Conservation (phyloP, 1,284 basidiomycete genomes). For the Wolfiporia cocos region DNA sequence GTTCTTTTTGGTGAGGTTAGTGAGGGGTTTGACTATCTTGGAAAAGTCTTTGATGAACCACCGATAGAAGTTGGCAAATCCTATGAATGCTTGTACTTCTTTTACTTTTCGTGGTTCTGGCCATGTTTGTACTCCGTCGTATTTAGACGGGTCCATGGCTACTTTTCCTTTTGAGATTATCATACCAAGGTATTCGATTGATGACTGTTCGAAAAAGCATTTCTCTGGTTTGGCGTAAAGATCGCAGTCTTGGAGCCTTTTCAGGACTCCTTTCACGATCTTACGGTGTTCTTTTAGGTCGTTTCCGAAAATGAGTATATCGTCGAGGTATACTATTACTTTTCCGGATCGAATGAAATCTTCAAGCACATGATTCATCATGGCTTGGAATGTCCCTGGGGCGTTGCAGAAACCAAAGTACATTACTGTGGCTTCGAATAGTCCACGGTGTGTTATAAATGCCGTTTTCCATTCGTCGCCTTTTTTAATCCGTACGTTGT, state of each 20-base stretch:
- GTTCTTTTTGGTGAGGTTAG: slow-evolving; percentile 10
- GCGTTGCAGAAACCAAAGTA: too few species aligned
- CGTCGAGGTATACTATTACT: slow-evolving; percentile 23
- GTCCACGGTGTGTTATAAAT: too few species aligned
- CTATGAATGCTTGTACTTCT: slow-evolving; percentile 27
- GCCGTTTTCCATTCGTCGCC: too few species aligned
- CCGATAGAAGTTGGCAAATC: slow-evolving; percentile 4
- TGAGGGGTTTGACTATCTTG: slow-evolving; percentile 22
- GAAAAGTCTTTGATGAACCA: slow-evolving; percentile 22
- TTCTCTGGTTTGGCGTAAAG: slow-evolving; percentile 29
- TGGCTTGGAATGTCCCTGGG: too few species aligned
- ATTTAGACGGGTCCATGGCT: slow-evolving; percentile 30
- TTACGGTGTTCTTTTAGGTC: slow-evolving; percentile 9
- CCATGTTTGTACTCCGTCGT: slow-evolving; percentile 29
- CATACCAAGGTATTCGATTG: slow-evolving; percentile 33
- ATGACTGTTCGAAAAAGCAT: slow-evolving; percentile 26
- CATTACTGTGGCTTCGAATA: too few species aligned
- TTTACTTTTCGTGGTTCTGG: slow-evolving; percentile 20
- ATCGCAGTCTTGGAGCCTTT: slow-evolving; percentile 21
- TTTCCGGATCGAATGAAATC: slow-evolving; percentile 15
- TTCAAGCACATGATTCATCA: slow-evolving; percentile 14
- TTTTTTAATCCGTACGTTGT: too few species aligned
- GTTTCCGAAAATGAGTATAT: slow-evolving; percentile 19
- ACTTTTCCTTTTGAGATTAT: slow-evolving; percentile 23
- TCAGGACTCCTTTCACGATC: slow-evolving; percentile 25